phyloP scores from a whole-genome alignment of 495 filamentous ascomycete species.

The Staphylotrichum tortipilum region DNA sequence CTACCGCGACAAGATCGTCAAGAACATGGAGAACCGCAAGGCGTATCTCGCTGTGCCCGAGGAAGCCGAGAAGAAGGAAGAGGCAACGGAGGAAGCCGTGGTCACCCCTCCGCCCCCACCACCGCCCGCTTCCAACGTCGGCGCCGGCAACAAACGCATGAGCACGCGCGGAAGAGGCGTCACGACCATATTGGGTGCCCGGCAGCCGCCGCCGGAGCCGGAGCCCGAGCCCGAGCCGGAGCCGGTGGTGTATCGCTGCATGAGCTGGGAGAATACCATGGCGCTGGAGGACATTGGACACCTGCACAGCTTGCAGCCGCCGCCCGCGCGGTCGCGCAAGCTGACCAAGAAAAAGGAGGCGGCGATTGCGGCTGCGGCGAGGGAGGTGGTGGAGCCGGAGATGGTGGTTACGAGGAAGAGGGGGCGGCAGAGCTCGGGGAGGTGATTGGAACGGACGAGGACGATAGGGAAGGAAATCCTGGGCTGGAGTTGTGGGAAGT shows the following conservation, averaged over 20 bases:
- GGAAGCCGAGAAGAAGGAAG: slow-evolving; percentile 41
- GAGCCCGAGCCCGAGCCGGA: slow-evolving; percentile 39
- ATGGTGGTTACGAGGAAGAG: slow-evolving; percentile 15
- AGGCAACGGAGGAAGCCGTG: background rate
- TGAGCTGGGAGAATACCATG: slow-evolving; percentile 73
- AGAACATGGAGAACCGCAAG: slow-evolving; percentile 70
- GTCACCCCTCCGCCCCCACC: no score
- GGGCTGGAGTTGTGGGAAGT: background rate
- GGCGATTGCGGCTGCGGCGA: slow-evolving; percentile 10
- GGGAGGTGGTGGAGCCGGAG: no score
- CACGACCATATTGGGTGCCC: background rate
- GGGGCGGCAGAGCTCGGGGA: slow-evolving; percentile 4
- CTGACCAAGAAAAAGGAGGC: slow-evolving; percentile 35
- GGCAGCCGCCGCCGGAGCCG: background rate
- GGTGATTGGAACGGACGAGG: slow-evolving; percentile 13
- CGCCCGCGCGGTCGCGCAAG: slow-evolving; percentile 53
- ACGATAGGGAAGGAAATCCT: slow-evolving; percentile 12
- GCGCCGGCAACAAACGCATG: slow-evolving; percentile 57
- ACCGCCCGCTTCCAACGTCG: no score
- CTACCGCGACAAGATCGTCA: slow-evolving; percentile 67
- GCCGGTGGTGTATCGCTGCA: slow-evolving; percentile 56
- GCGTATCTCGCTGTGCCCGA: slow-evolving; percentile 52
- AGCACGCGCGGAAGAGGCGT: slow-evolving; percentile 55
- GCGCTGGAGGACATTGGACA: slow-evolving; percentile 71
- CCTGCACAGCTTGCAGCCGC: slow-evolving; percentile 68